Evolutionary conservation across 1,284 basidiomycete genomes (phyloP).

Genomic region (Malassezia brasiliensis): DNA sequence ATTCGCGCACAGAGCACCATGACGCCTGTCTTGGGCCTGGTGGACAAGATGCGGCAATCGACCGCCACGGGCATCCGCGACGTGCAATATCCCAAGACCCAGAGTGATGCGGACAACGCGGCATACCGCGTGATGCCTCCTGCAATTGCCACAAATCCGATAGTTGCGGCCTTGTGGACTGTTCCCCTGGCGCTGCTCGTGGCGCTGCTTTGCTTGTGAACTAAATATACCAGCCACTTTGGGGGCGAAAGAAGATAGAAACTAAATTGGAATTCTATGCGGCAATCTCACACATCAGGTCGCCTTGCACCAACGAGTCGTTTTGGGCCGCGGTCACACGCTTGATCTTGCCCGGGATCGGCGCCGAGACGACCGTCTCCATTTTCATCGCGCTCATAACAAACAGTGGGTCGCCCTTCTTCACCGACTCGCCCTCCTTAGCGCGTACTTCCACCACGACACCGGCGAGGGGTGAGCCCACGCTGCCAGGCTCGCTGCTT

Average conservation of each 20-base stretch:
- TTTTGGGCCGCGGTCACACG: conserved; percentile 66
- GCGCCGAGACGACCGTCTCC: conserved; percentile 86
- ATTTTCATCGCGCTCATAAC: conserved; percentile 54
- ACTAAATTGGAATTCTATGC: background rate
- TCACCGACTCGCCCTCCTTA: conserved; percentile 91
- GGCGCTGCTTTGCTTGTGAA: background rate
- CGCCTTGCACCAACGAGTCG: conserved; percentile 78
- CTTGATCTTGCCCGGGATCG: conserved; percentile 88
- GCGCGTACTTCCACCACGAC: conserved; percentile 96
- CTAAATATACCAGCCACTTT: too few species aligned
- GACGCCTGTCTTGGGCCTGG: conserved; percentile 5
- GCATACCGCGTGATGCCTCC: background rate
- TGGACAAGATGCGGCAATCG: conserved; percentile 2
- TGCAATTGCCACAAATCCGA: too few species aligned
- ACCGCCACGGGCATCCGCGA: background rate
- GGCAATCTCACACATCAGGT: conserved; percentile 68
- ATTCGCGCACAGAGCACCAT: background rate
- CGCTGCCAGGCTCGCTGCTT: conserved; percentile 79
- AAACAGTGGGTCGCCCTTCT: conserved; percentile 87
- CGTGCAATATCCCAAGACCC: background rate
- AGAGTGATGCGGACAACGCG: background rate
- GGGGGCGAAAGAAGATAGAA: too few species aligned
- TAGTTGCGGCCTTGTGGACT: too few species aligned
- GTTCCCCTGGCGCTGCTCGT: background rate
- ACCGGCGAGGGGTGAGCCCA: conserved; percentile 73